phyloP scores from a whole-genome alignment of 495 filamentous ascomycete genomes.

The Aspergillus panamensis region DNA sequence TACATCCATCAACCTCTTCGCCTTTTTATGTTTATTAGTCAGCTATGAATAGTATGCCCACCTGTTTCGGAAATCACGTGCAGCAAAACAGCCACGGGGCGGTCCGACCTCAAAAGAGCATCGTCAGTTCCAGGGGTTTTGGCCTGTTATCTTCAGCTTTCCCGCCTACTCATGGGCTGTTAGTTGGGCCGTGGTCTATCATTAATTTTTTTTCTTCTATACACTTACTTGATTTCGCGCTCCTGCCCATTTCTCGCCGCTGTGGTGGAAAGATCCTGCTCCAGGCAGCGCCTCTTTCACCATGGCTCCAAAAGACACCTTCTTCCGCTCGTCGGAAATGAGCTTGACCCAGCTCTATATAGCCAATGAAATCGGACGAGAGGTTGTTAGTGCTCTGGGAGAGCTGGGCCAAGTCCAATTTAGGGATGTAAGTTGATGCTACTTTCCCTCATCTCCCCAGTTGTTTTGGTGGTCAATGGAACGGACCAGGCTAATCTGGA shows the following conservation, averaged over 20 bases:
- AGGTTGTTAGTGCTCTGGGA: slow-evolving; percentile 93
- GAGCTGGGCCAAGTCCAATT: slow-evolving; percentile 96
- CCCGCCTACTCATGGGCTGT: slow-evolving; percentile 1
- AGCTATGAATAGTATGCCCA: no score
- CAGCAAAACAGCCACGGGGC: slow-evolving; percentile 24
- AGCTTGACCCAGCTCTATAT: slow-evolving; percentile 99
- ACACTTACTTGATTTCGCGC: slow-evolving; percentile 3
- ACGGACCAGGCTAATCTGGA: slow-evolving; percentile 14
- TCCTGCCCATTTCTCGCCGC: slow-evolving; percentile 12
- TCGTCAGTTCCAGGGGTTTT: slow-evolving; percentile 13
- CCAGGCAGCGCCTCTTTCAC: slow-evolving; percentile 29
- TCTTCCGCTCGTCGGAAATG: slow-evolving; percentile 99
- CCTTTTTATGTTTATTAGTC: no score
- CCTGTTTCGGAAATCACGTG: slow-evolving; percentile 16
- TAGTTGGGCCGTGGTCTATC: slow-evolving; percentile 9
- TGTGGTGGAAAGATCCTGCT: slow-evolving; percentile 32
- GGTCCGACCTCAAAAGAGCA: slow-evolving; percentile 14
- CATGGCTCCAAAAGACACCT: slow-evolving; percentile 71
- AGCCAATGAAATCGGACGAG: slow-evolving; percentile 95
- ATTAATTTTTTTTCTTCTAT: slow-evolving; percentile 10
- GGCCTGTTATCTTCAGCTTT: slow-evolving; percentile 1
- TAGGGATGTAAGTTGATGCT: slow-evolving; percentile 71
- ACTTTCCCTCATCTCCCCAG: neutral
- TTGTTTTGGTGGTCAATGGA: neutral
- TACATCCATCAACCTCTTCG: no score